phyloP scores from a whole-genome alignment of 208 protist genomes.

The Trypanosoma cruzi region DNA sequence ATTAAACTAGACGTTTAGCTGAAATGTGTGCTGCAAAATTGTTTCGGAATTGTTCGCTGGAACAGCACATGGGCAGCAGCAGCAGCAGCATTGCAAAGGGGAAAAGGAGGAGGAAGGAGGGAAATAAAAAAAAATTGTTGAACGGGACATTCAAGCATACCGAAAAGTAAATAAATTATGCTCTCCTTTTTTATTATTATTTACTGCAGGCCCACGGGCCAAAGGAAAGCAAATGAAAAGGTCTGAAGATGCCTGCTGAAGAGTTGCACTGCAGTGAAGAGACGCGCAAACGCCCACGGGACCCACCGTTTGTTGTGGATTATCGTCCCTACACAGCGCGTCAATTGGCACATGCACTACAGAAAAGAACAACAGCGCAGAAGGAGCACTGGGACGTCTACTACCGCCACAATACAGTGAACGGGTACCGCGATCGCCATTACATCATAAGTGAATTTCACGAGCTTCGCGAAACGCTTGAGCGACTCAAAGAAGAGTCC shows the following conservation, averaged over 20 bases:
- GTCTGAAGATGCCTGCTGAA: slow-evolving; percentile 10
- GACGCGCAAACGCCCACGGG: slow-evolving; percentile 28
- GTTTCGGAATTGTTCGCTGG: neutral
- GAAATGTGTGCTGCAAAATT: neutral
- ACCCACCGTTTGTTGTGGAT: slow-evolving; percentile 70
- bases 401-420: slow-evolving; percentile 91
- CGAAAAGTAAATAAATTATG: neutral
- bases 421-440: slow-evolving; percentile 91
- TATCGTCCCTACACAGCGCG: slow-evolving; percentile 81
- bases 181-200: neutral
- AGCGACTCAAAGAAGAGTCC: slow-evolving; percentile 6
- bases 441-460: slow-evolving; percentile 88
- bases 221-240: slow-evolving; percentile 1
- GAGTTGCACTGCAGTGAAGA: neutral
- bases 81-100: neutral
- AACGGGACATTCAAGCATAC: neutral
- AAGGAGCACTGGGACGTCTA: slow-evolving; percentile 84
- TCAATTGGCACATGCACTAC: slow-evolving; percentile 33
- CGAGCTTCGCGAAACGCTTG: slow-evolving; percentile 56
- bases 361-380: slow-evolving; percentile 34
- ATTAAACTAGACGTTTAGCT: slow-evolving; percentile 30
- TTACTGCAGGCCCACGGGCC: neutral
- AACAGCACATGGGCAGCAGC: neutral
- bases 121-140: neutral
- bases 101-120: neutral